Evolutionary conservation across 495 filamentous ascomycete genomes (phyloP).

Genomic region (Lasiosphaeris hirsuta): DNA sequence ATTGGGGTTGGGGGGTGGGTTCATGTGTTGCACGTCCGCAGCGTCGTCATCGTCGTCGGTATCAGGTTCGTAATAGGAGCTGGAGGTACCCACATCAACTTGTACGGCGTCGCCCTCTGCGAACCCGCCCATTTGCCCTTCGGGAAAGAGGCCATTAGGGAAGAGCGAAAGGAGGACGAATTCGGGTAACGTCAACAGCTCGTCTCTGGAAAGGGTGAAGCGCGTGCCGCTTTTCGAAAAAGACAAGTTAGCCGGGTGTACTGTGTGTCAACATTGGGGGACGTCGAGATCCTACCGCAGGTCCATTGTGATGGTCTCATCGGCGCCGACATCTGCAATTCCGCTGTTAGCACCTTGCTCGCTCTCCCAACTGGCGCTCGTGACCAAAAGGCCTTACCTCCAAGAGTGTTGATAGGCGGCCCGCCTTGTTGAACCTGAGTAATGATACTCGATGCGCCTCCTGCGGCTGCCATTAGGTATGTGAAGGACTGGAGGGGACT

Average conservation of each 20-base stretch:
- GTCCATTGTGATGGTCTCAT: conserved; percentile 95
- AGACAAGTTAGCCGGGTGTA: conserved; percentile 27
- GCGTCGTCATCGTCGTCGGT: neutral
- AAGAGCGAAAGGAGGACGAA: conserved; percentile 99
- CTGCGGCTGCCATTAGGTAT: conserved; percentile 96
- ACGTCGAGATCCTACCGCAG: conserved; percentile 62
- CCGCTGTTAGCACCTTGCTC: conserved; percentile 6
- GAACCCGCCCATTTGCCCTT: conserved; percentile 92
- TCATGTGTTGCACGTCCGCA: too few relatives aligned
- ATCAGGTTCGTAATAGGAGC: conserved; percentile 2
- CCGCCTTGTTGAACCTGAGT: conserved; percentile 96
- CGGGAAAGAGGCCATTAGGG: conserved; percentile 94
- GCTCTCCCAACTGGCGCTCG: conserved; percentile 4
- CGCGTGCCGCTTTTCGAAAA: conserved; percentile 67
- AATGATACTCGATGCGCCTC: conserved; percentile 95
- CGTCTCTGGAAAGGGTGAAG: conserved; percentile 90
- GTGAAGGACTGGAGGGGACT: conserved; percentile 91
- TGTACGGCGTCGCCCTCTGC: conserved; percentile 88
- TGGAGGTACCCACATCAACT: conserved; percentile 76
- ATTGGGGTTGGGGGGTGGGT: neutral
- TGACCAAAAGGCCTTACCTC: conserved; percentile 56
- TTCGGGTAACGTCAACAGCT: conserved; percentile 91
- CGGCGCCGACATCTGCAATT: conserved; percentile 70
- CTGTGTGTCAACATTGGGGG: neutral
- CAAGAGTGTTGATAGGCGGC: conserved; percentile 80